Evolutionary conservation across 208 protist species (phyloP).

Genomic region (Trypanosoma rangeli): DNA sequence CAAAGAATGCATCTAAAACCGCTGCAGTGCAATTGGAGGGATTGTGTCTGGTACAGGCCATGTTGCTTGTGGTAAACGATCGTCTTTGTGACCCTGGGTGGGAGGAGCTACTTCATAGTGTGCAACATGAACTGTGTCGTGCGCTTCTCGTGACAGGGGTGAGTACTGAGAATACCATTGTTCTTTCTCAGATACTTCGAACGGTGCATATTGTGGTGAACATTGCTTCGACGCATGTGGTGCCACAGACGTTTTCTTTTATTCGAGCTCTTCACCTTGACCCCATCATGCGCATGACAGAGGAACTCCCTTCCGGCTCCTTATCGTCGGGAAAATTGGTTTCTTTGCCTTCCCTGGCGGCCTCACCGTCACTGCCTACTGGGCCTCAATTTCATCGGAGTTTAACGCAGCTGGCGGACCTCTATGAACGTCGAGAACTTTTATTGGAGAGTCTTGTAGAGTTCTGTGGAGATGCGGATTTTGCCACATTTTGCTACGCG

Average conservation of each 20-base stretch:
- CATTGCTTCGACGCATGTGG: constrained; percentile 42
- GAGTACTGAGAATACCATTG: constrained; percentile 59
- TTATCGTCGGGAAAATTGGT: neutral
- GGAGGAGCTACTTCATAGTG: constrained; percentile 35
- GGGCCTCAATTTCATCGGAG: constrained; percentile 18
- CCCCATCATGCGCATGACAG: constrained; percentile 57
- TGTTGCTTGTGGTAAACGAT: constrained; percentile 53
- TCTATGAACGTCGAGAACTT: constrained; percentile 72
- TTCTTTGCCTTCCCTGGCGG: constrained; percentile 4
- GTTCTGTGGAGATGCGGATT: constrained; percentile 70
- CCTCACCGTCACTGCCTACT: constrained; percentile 15
- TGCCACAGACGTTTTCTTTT: constrained; percentile 85
- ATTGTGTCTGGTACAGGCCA: constrained; percentile 61
- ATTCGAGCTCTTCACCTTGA: constrained; percentile 78
- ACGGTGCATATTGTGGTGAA: constrained; percentile 73
- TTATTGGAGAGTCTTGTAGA: constrained; percentile 86
- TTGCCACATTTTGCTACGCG: constrained; percentile 76
- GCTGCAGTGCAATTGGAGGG: constrained; percentile 75
- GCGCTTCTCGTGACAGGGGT: constrained; percentile 71
- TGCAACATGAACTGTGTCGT: constrained; percentile 78
- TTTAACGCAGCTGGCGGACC: constrained; percentile 34
- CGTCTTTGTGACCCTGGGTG: constrained; percentile 15
- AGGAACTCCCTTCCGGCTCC: constrained; percentile 27
- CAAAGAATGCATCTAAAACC: constrained; percentile 20
- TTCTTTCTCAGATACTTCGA: constrained; percentile 82